Base-by-base conservation (phyloP, 495 filamentous ascomycete species). In the Ramalina intermedia region DNA sequence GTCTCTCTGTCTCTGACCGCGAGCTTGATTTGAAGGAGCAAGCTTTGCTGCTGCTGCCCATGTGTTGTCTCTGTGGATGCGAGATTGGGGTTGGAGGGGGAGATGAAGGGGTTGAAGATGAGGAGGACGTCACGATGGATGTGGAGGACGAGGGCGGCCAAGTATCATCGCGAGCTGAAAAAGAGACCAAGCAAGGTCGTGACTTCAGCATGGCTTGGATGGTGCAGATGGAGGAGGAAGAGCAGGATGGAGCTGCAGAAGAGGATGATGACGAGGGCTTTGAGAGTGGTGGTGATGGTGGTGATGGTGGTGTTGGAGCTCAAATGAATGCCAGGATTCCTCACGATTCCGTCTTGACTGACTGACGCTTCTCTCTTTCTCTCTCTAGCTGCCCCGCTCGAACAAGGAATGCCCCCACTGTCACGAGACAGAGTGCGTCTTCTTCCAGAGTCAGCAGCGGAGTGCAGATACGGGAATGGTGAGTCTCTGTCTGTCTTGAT, bases 401-500 rank as follows among this genome's bases (percentile, higher is more conserved):
- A 81, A 84, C 57, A 84, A 82, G 63, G 69, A 71, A 44, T 98
- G 91, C 65, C 85, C 89, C 13, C 73, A 73, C 49, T 98, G 91
- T 71, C 71, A 76, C 39, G 82, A 93, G 61, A 76, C 74, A 45
- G 85, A 96, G 65, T 84, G 86, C 1, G 93, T 98, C 40, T 98
- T 93, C 66, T 98, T 96, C 72, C 91, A 98, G 69, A 94, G 87
- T 37, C 91, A 96, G 63, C 89, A 96, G 69, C 81, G 93, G 59
- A 93, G 82, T 44, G 84, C 87, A 13, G 88, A 96, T 63, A 98
- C 93, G 8, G 93, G 93, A 65, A 98, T 98, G 91, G 91, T 96
- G 61, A 75, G 82, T 43, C 18, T 26, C 2, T 45, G 47, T 39
- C 37, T 41, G 13, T 38, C 54, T 26, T 35, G 36, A 23, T 18